Base-by-base conservation (phyloP, 225 moss, liverwort and hornwort genomes). In the Asterella californica region DNA sequence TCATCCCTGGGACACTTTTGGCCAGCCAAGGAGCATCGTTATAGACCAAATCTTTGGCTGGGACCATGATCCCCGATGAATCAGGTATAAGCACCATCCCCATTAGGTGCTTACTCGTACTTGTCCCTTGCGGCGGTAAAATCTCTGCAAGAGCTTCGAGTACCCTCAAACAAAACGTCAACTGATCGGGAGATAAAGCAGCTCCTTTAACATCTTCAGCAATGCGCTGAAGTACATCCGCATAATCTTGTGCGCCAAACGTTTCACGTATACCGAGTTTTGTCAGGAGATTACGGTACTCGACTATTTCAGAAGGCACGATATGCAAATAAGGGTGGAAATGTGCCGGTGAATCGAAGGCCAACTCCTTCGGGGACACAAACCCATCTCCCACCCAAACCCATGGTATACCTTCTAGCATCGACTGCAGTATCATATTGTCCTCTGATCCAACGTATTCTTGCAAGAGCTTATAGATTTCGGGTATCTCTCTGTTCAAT, bases 21-120 rank as follows among this genome's bases (percentile, higher is more conserved):
- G 92, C 91, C 85, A 94, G 82, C 94, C 94, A 94, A 64, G 91
- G 92, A 80, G 94, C 94, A 82, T 94, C 94, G 79, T 94, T 94
- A 64, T 87, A 94, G 18, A 94, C 91, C 70, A 94, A 81, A 70
- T 94, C 92, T 85, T 92, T 91, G 29, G 92, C 92, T 21, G 85
- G 82, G 33, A 85, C 83, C 72, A 94, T 82, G 38, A 94, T 79
- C 52, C 94, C 91, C 19, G 85, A 82, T 27, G 83, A 71, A 84
- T 94, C 92, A 80, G 94, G 94, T 70, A 94, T 87, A 62, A 94
- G 76, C 63, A 94, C 83, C 79, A 83, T 84, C 47, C 83, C 88
- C 68, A 89, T 42, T 37, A 88, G 84, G 49, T 78, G 82, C 60
- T 86, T 86, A 74, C 81, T 86, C 50, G 85, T 84, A 79, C 63